Evolutionary conservation across 192 early-diverging fungal species (phyloP).

Genomic region (Mortierella antarctica): DNA sequence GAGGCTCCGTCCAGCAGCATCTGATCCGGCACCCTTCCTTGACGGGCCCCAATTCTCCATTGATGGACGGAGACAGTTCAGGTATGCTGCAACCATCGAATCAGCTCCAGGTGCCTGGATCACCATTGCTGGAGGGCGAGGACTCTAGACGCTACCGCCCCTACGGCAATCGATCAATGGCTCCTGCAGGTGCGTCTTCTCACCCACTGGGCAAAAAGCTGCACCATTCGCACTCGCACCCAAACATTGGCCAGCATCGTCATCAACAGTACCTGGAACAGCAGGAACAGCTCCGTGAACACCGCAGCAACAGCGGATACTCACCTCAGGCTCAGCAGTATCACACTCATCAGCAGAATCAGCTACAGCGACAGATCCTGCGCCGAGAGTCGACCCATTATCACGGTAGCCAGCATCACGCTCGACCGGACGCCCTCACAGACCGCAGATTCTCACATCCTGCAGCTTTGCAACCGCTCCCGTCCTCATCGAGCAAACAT

Average conservation of each 20-base stretch:
- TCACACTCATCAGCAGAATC: slow-evolving; percentile 16
- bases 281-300: slow-evolving; percentile 25
- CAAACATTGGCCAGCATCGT: slow-evolving; percentile 32
- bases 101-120: slow-evolving; percentile 31
- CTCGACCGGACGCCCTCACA: background rate
- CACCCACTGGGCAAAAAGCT: slow-evolving; percentile 11
- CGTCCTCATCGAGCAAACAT: slow-evolving; percentile 7
- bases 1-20: slow-evolving; percentile 6
- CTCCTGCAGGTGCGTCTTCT: slow-evolving; percentile 10
- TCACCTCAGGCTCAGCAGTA: slow-evolving; percentile 16
- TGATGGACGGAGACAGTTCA: slow-evolving; percentile 15
- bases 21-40: background rate
- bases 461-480: slow-evolving; percentile 13
- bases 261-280: slow-evolving; percentile 25
- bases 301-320: slow-evolving; percentile 8
- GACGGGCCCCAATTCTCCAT: slow-evolving; percentile 7
- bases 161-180: slow-evolving; percentile 1
- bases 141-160: slow-evolving; percentile 17
- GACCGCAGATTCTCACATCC: slow-evolving; percentile 32
- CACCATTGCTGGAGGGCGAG: slow-evolving; percentile 10
- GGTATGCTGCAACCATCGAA: slow-evolving; percentile 2
- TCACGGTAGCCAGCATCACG: background rate
- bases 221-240: slow-evolving; percentile 35
- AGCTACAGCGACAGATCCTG: slow-evolving; percentile 9
- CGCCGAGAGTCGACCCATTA: slow-evolving; percentile 29